Percentiles rank a stretch among this genome's conserved stretches.
Conservation (phyloP, 192 early-diverging fungal species). For the Dispira simplex region DNA sequence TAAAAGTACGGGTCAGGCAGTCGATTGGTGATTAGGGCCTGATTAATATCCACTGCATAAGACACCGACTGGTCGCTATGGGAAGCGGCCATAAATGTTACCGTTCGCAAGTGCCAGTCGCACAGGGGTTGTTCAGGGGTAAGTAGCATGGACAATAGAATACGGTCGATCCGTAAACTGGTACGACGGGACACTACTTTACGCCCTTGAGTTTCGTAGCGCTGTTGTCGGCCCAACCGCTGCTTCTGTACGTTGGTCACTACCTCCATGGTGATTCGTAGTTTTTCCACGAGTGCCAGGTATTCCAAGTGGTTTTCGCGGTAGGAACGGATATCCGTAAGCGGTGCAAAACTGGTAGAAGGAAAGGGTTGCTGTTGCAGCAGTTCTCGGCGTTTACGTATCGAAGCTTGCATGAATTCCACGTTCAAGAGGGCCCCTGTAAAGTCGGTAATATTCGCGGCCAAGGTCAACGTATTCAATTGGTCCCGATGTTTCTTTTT, state of each 20-base stretch:
- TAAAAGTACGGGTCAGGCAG: slow-evolving; percentile 35
- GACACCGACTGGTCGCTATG: slow-evolving; percentile 69
- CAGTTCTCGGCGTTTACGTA: slow-evolving; percentile 13
- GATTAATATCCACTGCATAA: slow-evolving; percentile 60
- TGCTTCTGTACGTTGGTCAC: slow-evolving; percentile 37
- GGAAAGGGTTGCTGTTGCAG: slow-evolving; percentile 15
- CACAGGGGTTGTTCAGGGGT: slow-evolving; percentile 49
- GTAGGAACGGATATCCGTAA: background rate
- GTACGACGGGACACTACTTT: slow-evolving; percentile 31
- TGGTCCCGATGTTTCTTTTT: slow-evolving; percentile 53
- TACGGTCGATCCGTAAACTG: slow-evolving; percentile 41
- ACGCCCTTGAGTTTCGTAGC: background rate
- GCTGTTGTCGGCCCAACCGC: background rate
- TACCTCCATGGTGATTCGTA: slow-evolving; percentile 57
- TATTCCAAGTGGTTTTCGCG: slow-evolving; percentile 1
- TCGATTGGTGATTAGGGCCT: slow-evolving; percentile 49
- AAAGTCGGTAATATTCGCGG: slow-evolving; percentile 63
- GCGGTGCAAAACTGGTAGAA: background rate
- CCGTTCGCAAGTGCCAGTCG: slow-evolving; percentile 45
- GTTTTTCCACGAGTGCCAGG: slow-evolving; percentile 29
- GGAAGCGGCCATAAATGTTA: slow-evolving; percentile 52
- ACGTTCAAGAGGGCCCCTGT: slow-evolving; percentile 20
- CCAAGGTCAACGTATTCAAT: slow-evolving; percentile 59
- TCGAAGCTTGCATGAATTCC: slow-evolving; percentile 7
- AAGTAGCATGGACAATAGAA: slow-evolving; percentile 61